Evolutionary conservation across 2,329 filamentous ascomycete genomes (phyloP).

Genomic region (Claviceps paspali): DNA sequence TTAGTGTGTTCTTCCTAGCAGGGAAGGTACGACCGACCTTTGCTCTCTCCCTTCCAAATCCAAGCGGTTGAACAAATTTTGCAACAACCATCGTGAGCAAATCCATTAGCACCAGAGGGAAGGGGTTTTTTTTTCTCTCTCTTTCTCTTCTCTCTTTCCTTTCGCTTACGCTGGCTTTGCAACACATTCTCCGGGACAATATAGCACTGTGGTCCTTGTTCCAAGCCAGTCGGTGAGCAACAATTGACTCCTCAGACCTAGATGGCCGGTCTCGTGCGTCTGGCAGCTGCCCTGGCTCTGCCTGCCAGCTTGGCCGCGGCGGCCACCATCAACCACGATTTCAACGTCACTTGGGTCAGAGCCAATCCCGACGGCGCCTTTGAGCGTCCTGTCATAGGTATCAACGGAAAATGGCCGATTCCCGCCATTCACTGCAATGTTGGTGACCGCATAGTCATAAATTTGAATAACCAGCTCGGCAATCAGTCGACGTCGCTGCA

Average conservation of each 20-base stretch:
- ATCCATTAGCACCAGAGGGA: no score
- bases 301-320: constrained; percentile 11
- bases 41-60: not conserved
- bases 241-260: not conserved
- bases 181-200: no score
- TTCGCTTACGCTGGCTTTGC: not conserved
- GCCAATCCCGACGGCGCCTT: constrained; percentile 56
- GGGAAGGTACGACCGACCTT: not conserved
- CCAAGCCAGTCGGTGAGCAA: no score
- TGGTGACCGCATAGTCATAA: constrained; percentile 46
- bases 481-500: constrained; percentile 49
- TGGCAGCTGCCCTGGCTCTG: constrained; percentile 7
- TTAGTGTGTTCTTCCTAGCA: not conserved
- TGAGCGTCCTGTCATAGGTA: constrained; percentile 53
- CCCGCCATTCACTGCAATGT: constrained; percentile 47
- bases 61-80: not conserved
- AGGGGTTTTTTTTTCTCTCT: not conserved
- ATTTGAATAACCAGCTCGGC: constrained; percentile 42
- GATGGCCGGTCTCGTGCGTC: constrained; percentile 9
- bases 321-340: constrained; percentile 43
- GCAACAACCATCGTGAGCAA: not conserved
- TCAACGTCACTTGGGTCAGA: constrained; percentile 55
- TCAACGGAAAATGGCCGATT: constrained; percentile 64
- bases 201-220: no score
- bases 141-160: not conserved